These are phyloP conservation scores for Candida sanyaensis DNA, from an alignment of 1,139 yeast species.

Conservation along the genomic window DNA sequence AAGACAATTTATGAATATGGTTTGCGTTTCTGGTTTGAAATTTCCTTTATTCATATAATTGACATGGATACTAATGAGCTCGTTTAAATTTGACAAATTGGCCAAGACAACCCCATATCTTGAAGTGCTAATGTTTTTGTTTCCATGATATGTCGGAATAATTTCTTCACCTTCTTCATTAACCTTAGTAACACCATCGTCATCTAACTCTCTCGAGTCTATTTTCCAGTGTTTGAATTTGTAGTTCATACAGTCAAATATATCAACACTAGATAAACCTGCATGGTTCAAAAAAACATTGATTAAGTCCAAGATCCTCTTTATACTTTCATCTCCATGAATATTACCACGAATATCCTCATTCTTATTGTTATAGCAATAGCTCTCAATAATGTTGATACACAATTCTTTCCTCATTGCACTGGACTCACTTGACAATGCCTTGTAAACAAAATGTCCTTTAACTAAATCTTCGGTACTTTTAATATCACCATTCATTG, in stretches of 20 bases:
- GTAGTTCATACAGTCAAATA: conserved; percentile 31
- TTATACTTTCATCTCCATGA: conserved; percentile 26
- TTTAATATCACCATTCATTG: conserved; percentile 40
- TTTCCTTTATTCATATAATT: conserved; percentile 20
- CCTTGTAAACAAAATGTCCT: conserved; percentile 36
- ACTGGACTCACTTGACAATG: conserved; percentile 29
- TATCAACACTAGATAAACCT: conserved; percentile 25
- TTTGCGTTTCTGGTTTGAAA: conserved; percentile 23
- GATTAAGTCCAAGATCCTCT: conserved; percentile 27
- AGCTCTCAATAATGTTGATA: conserved; percentile 36
- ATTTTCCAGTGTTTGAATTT: conserved; percentile 29
- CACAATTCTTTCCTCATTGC: conserved; percentile 37
- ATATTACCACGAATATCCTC: conserved; percentile 10
- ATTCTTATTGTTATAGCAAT: conserved; percentile 28
- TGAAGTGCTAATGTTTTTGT: conserved; percentile 24
- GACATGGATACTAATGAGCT: conserved; percentile 28
- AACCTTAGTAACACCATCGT: not conserved
- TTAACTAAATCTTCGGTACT: conserved; percentile 39
- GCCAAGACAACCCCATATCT: conserved; percentile 35
- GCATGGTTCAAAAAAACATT: conserved; percentile 25
- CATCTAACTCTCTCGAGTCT: conserved; percentile 2
- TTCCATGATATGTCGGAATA: conserved; percentile 8
- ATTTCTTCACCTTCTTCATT: conserved; percentile 16
- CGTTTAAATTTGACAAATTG: conserved; percentile 25
- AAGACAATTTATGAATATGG: conserved; percentile 38